A percentile compares a stretch with the other conserved stretches of the same genome.
phyloP scores from a whole-genome alignment of 2,329 filamentous ascomycete genomes.

The Trichoderma breve region DNA sequence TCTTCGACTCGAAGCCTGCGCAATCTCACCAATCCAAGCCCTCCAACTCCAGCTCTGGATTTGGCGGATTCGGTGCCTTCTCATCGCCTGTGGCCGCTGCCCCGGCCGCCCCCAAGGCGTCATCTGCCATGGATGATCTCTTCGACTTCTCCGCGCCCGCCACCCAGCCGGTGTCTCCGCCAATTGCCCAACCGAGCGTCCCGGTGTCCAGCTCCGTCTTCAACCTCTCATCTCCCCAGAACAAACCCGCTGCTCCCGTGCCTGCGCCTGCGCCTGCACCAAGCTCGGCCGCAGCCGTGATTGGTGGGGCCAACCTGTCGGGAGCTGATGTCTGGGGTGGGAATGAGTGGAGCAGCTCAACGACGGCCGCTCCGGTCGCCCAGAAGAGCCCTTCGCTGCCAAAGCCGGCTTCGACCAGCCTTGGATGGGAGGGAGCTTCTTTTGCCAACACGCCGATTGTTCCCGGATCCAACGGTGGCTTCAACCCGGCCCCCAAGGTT shows the following conservation, averaged over 20 bases:
- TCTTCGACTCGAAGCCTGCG: slow-evolving; percentile 75
- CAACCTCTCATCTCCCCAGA: slow-evolving; percentile 65
- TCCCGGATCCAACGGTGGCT: slow-evolving; percentile 62
- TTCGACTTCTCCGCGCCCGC: slow-evolving; percentile 69
- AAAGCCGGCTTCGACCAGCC: slow-evolving; percentile 54
- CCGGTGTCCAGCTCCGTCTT: slow-evolving; percentile 66
- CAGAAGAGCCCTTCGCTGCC: slow-evolving; percentile 61
- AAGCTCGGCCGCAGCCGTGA: slow-evolving; percentile 33
- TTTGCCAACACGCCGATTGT: slow-evolving; percentile 61
- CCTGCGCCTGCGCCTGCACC: slow-evolving; percentile 32
- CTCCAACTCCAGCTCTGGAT: slow-evolving; percentile 59
- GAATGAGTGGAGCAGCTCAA: slow-evolving; percentile 71
- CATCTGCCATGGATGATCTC: slow-evolving; percentile 70
- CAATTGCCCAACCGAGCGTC: slow-evolving; percentile 38
- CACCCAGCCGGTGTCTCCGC: slow-evolving; percentile 46
- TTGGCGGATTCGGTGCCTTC: slow-evolving; percentile 66
- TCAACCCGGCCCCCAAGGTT: slow-evolving; percentile 65
- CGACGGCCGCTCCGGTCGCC: slow-evolving; percentile 39
- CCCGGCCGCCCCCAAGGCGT: slow-evolving; percentile 37
- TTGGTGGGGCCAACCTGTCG: slow-evolving; percentile 42
- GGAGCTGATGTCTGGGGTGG: slow-evolving; percentile 78
- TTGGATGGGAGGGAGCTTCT: slow-evolving; percentile 58
- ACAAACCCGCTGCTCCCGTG: slow-evolving; percentile 44
- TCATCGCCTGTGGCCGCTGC: slow-evolving; percentile 43
- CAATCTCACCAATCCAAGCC: slow-evolving; percentile 54